A percentile compares a stretch with the other conserved stretches of the same genome.
Evolutionary conservation across 2,329 filamentous ascomycete genomes (phyloP).

Genomic region (Chaetomium strumarium): DNA sequence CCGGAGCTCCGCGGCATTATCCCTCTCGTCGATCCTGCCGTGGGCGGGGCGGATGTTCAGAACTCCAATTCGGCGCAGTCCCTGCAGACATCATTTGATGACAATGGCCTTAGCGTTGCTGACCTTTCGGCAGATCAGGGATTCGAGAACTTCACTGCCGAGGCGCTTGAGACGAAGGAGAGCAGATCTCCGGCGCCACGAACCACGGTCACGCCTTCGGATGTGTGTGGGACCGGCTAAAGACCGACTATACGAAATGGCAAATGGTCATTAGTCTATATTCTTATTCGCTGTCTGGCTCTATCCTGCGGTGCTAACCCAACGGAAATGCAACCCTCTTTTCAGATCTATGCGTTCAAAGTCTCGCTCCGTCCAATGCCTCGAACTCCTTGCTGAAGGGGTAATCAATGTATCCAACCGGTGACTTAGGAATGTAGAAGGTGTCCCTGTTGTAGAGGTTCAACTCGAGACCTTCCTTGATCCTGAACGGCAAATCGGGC

Average conservation of each 20-base stretch:
- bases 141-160: slow-evolving; percentile 53
- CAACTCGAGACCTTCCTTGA: slow-evolving; percentile 34
- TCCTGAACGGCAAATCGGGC: slow-evolving; percentile 39
- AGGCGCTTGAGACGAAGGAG: slow-evolving; percentile 17
- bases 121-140: slow-evolving; percentile 57
- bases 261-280: too few relatives aligned
- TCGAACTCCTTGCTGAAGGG: slow-evolving; percentile 31
- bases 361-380: slow-evolving; percentile 11
- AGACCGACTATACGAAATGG: too few relatives aligned
- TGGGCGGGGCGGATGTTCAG: slow-evolving; percentile 49
- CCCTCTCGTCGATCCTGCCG: slow-evolving; percentile 60
- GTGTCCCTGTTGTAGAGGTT: slow-evolving; percentile 32
- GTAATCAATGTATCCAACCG: slow-evolving; percentile 36
- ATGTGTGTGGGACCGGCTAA: too few relatives aligned
- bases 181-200: neutral
- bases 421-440: slow-evolving; percentile 34
- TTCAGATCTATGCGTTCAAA: neutral
- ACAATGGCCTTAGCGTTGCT: slow-evolving; percentile 58
- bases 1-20: slow-evolving; percentile 58
- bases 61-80: slow-evolving; percentile 55
- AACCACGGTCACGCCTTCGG: too few relatives aligned
- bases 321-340: too few relatives aligned
- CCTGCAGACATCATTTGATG: slow-evolving; percentile 48
- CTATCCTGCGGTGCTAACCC: too few relatives aligned
- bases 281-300: too few relatives aligned